A percentile compares a stretch with the other conserved stretches of the same genome.
Conservation (phyloP, 768 basidiomycete genomes). For the Hygrophorus russula region DNA sequence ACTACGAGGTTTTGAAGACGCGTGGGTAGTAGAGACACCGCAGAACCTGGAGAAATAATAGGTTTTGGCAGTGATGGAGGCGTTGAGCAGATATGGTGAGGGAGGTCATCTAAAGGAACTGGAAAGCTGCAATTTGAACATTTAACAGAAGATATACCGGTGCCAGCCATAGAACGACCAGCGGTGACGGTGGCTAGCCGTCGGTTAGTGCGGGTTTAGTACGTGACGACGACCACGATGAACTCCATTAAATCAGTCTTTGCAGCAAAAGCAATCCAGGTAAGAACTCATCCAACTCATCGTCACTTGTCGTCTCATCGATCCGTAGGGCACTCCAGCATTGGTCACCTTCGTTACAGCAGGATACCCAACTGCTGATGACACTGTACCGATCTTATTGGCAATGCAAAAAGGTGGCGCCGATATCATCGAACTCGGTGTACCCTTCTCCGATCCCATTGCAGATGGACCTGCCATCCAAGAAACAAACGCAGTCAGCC, state of each 20-base stretch:
- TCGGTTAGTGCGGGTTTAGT: too few relatives aligned
- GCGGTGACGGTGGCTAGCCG: too few relatives aligned
- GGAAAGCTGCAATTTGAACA: constrained; percentile 68
- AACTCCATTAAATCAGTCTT: constrained; percentile 64
- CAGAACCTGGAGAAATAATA: constrained; percentile 26
- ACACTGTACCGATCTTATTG: constrained; percentile 81
- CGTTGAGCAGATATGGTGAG: constrained; percentile 64
- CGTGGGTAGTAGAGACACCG: constrained; percentile 35
- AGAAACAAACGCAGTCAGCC: constrained; percentile 89
- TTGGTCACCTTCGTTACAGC: constrained; percentile 90
- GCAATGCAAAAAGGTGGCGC: constrained; percentile 91
- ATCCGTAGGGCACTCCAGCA: constrained; percentile 40
- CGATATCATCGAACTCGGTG: constrained; percentile 90
- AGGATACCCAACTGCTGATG: constrained; percentile 70
- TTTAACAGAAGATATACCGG: constrained; percentile 52
- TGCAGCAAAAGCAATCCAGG: constrained; percentile 49
- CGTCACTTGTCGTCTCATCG: not conserved
- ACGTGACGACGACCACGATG: constrained; percentile 44
- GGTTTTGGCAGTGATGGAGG: constrained; percentile 29
- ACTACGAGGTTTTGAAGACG: constrained; percentile 40
- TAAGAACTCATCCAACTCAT: constrained; percentile 12
- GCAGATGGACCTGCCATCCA: constrained; percentile 95
- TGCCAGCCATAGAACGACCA: too few relatives aligned
- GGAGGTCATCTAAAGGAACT: constrained; percentile 63
- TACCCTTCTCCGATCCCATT: constrained; percentile 94